These are phyloP conservation scores for Boletellus ananas DNA, from an alignment of 768 basidiomycete species.

Conservation along the genomic window DNA sequence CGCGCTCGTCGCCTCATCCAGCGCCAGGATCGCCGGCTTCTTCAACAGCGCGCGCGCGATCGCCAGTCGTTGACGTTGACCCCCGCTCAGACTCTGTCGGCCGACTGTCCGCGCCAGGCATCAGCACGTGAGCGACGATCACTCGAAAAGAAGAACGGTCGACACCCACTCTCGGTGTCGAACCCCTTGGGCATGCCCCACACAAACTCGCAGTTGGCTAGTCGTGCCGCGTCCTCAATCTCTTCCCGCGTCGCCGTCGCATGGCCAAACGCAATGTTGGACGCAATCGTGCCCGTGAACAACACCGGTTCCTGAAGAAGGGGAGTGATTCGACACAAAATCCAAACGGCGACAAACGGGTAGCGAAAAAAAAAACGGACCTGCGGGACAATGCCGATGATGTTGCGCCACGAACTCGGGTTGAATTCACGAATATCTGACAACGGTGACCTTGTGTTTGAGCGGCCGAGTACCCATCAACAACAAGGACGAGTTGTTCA, in stretches of 20 bases:
- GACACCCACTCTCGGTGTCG: conserved; percentile 72
- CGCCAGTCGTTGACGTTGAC: conserved; percentile 77
- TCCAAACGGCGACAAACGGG: neutral
- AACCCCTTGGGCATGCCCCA: conserved; percentile 94
- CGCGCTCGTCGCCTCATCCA: conserved; percentile 89
- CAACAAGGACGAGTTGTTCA: no score
- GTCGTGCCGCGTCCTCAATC: conserved; percentile 82
- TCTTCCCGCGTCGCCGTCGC: conserved; percentile 71
- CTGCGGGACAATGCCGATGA: conserved; percentile 94
- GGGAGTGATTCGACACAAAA: neutral
- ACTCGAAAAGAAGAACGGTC: conserved; percentile 20
- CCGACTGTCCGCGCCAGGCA: conserved; percentile 26
- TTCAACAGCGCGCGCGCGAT: conserved; percentile 86
- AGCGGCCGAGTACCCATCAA: neutral
- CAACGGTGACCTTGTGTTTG: neutral
- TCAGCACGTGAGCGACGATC: neutral
- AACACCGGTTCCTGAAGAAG: conserved; percentile 67
- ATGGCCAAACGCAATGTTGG: conserved; percentile 90
- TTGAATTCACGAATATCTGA: conserved; percentile 86
- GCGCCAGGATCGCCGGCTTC: conserved; percentile 80
- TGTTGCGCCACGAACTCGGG: conserved; percentile 78
- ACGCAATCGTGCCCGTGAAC: conserved; percentile 90
- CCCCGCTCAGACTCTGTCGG: conserved; percentile 43
- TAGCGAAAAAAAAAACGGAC: conserved; percentile 18
- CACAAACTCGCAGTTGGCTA: conserved; percentile 95